Evolutionary conservation across 169 alveolate species (phyloP).

Genomic region (Besnoitia besnoiti): DNA sequence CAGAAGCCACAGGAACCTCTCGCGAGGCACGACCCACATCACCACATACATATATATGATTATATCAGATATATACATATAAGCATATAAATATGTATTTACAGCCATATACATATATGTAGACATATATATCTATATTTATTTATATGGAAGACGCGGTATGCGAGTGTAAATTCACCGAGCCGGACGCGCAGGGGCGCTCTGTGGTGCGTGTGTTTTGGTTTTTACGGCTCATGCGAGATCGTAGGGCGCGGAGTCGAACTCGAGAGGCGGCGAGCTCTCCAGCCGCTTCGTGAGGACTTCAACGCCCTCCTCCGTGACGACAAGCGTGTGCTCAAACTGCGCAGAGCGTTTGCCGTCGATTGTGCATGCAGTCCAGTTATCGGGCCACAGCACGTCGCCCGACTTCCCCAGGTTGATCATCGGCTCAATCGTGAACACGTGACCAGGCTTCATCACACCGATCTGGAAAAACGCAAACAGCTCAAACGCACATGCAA

Average conservation of each 20-base stretch:
- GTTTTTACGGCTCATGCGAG: not conserved
- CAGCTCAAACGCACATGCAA: not conserved
- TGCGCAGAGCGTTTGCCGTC: slow-evolving; percentile 95
- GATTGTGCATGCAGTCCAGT: slow-evolving; percentile 97
- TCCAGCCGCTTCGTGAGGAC: slow-evolving; percentile 92
- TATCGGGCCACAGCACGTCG: slow-evolving; percentile 97
- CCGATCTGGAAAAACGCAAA: slow-evolving; percentile 70
- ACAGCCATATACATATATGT: not conserved
- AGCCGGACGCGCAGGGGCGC: not conserved
- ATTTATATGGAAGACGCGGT: not conserved
- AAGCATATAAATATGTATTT: not conserved
- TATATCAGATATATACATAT: not conserved
- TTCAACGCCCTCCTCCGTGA: slow-evolving; percentile 95
- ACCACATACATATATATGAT: no score
- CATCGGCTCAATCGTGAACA: slow-evolving; percentile 99
- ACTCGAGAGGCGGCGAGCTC: slow-evolving; percentile 85
- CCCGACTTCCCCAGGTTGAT: slow-evolving; percentile 94
- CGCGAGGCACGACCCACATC: no score
- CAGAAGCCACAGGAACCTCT: no score
- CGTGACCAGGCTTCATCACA: slow-evolving; percentile 95
- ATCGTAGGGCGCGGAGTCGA: slow-evolving; percentile 46
- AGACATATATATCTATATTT: not conserved
- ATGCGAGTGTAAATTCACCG: not conserved
- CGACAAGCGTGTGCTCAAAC: slow-evolving; percentile 97
- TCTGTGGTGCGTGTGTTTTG: not conserved